These are phyloP conservation scores for Monascus ruber DNA, from an alignment of 2,329 filamentous ascomycete species.

Conservation along the genomic window DNA sequence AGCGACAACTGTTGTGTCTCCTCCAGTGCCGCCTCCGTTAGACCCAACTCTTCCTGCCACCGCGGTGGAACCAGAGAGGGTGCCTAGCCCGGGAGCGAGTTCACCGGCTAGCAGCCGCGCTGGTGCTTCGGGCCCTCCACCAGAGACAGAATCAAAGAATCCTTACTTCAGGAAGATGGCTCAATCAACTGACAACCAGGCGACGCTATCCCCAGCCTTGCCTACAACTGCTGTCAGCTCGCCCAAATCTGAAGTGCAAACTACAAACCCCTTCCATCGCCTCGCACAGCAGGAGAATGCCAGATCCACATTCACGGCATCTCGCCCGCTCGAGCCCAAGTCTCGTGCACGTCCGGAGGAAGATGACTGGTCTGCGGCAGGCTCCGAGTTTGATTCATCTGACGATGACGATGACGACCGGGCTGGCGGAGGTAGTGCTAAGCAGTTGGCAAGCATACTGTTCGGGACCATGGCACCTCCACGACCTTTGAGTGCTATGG, in stretches of 20 bases:
- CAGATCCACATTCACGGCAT: conserved; percentile 41
- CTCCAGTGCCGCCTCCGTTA: conserved; percentile 18
- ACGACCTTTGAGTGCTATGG: conserved; percentile 72
- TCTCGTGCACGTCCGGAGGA: conserved; percentile 50
- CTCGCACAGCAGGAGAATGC: conserved; percentile 51
- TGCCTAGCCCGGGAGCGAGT: conserved; percentile 37
- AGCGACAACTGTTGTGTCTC: conserved; percentile 14
- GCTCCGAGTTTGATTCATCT: conserved; percentile 63
- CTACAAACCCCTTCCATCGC: conserved; percentile 95
- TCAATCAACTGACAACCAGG: conserved; percentile 49
- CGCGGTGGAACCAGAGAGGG: conserved; percentile 36
- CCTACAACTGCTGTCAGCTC: conserved; percentile 28
- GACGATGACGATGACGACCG: conserved; percentile 60
- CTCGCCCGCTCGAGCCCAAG: conserved; percentile 36
- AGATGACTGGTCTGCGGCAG: conserved; percentile 71
- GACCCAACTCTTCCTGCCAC: conserved; percentile 15
- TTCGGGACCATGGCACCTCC: conserved; percentile 97
- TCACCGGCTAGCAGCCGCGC: conserved; percentile 40
- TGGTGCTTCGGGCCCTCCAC: conserved; percentile 43
- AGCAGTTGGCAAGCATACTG: conserved; percentile 84
- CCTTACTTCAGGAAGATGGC: conserved; percentile 88
- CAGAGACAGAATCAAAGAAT: conserved; percentile 74
- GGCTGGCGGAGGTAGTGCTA: conserved; percentile 70
- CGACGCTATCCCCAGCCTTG: conserved; percentile 34
- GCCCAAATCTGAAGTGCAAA: conserved; percentile 43